Percentiles rank a stretch among this genome's conserved stretches.
Conservation (phyloP, 225 moss, liverwort and hornwort species). For the Straminergon stramineum region DNA sequence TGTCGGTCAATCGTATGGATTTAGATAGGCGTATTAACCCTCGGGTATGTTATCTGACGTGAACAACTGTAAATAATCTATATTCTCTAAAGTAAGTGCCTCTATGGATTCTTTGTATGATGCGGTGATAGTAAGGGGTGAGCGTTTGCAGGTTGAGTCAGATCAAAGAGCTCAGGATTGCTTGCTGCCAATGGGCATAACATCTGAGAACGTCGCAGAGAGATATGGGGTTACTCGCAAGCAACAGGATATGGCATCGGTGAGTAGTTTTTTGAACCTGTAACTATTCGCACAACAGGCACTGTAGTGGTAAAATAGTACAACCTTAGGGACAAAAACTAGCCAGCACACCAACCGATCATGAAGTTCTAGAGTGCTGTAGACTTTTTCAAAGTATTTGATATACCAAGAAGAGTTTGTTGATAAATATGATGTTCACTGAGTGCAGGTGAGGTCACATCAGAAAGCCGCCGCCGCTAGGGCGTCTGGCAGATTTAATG, state of each 20-base stretch:
- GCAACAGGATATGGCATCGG: slow-evolving; percentile 64
- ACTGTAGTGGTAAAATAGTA: background rate
- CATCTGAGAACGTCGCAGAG: slow-evolving; percentile 84
- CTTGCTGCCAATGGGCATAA: slow-evolving; percentile 83
- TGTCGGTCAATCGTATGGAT: slow-evolving; percentile 37
- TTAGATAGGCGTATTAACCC: slow-evolving; percentile 46
- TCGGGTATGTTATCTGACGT: slow-evolving; percentile 3
- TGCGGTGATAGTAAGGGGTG: background rate
- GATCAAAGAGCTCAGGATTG: slow-evolving; percentile 69
- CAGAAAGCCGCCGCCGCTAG: slow-evolving; percentile 60
- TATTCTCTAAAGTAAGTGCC: background rate
- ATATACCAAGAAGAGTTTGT: background rate
- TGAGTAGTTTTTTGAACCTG: background rate
- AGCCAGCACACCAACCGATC: background rate
- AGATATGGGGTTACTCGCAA: slow-evolving; percentile 41
- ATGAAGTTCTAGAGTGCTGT: background rate
- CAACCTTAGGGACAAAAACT: background rate
- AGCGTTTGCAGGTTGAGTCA: slow-evolving; percentile 3
- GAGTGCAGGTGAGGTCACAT: slow-evolving; percentile 32
- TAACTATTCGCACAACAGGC: background rate
- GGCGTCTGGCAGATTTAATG: slow-evolving; percentile 56
- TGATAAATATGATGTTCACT: background rate
- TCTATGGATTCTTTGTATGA: background rate
- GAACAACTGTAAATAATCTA: background rate
- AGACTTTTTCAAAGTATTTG: background rate